Evolutionary conservation across 1,284 basidiomycete species (phyloP).

Genomic region (Fomitiporia mediterranea): DNA sequence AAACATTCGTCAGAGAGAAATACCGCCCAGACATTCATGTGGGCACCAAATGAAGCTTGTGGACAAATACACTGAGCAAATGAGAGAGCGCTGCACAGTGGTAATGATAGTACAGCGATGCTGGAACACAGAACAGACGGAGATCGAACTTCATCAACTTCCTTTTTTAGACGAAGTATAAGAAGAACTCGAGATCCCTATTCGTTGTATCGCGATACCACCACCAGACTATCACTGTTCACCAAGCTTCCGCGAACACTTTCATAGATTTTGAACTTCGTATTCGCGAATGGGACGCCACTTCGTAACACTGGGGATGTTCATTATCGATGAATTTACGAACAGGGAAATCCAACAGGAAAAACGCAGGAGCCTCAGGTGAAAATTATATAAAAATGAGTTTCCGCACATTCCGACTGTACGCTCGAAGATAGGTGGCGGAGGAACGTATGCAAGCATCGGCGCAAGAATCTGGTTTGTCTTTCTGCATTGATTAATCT

Average conservation of each 20-base stretch:
- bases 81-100: too few species aligned
- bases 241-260: too few species aligned
- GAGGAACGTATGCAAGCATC: slow-evolving; percentile 75
- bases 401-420: background rate
- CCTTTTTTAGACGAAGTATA: too few species aligned
- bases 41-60: too few species aligned
- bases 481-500: background rate
- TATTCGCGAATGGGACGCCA: slow-evolving; percentile 14
- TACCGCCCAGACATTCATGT: slow-evolving; percentile 61
- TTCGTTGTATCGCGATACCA: too few species aligned
- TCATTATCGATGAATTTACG: slow-evolving; percentile 83
- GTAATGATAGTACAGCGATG: too few species aligned
- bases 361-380: slow-evolving; percentile 47
- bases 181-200: too few species aligned
- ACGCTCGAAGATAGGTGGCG: slow-evolving; percentile 76
- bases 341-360: slow-evolving; percentile 46
- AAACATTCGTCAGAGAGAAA: slow-evolving; percentile 25
- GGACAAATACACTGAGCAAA: too few species aligned
- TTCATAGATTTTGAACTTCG: too few species aligned
- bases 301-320: slow-evolving; percentile 78
- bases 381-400: slow-evolving; percentile 21
- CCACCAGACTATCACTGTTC: too few species aligned
- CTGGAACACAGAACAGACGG: too few species aligned
- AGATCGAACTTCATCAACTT: too few species aligned
- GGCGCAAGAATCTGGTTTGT: slow-evolving; percentile 77